Percentiles rank a stretch among this genome's conserved stretches.
Evolutionary conservation across 2,329 filamentous ascomycete genomes (phyloP).

Genomic region (Botrytis pseudocinerea): DNA sequence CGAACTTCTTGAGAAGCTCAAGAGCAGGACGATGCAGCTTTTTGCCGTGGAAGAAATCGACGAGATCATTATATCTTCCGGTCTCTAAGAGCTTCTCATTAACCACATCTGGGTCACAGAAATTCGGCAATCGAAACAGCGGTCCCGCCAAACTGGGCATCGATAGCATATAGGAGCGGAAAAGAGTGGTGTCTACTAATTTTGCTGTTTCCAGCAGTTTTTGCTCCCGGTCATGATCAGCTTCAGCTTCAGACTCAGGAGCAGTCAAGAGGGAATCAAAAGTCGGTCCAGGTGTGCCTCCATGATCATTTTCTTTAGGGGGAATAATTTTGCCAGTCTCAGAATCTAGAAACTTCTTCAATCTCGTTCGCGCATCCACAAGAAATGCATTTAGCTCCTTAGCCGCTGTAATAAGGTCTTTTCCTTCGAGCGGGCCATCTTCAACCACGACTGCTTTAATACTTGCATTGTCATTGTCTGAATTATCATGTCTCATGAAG

Average conservation of each 20-base stretch:
- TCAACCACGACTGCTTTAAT: slow-evolving; percentile 49
- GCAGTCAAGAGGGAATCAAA: slow-evolving; percentile 58
- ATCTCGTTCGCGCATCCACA: slow-evolving; percentile 73
- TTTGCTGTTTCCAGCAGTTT: slow-evolving; percentile 75
- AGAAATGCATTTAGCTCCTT: slow-evolving; percentile 84
- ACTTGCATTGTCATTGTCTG: slow-evolving; percentile 57
- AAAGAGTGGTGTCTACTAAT: slow-evolving; percentile 89
- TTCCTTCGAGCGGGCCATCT: slow-evolving; percentile 67
- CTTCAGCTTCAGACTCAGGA: slow-evolving; percentile 40
- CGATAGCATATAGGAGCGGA: slow-evolving; percentile 93
- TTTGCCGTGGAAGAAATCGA: slow-evolving; percentile 98
- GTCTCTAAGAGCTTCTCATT: slow-evolving; percentile 89
- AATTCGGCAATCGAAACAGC: slow-evolving; percentile 93
- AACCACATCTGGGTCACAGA: slow-evolving; percentile 93
- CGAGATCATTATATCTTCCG: slow-evolving; percentile 85
- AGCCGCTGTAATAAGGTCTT: slow-evolving; percentile 79
- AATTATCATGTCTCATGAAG: slow-evolving; percentile 52
- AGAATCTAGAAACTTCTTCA: slow-evolving; percentile 63
- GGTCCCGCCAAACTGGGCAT: slow-evolving; percentile 81
- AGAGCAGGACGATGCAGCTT: slow-evolving; percentile 86
- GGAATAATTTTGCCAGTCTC: slow-evolving; percentile 62
- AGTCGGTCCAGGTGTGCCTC: slow-evolving; percentile 50
- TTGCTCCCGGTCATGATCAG: slow-evolving; percentile 61
- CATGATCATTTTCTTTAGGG: slow-evolving; percentile 42
- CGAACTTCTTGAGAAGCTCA: slow-evolving; percentile 79